These are phyloP conservation scores for Coemansia sp. DNA, from an alignment of 192 early-diverging fungal species.

Conservation along the genomic window DNA sequence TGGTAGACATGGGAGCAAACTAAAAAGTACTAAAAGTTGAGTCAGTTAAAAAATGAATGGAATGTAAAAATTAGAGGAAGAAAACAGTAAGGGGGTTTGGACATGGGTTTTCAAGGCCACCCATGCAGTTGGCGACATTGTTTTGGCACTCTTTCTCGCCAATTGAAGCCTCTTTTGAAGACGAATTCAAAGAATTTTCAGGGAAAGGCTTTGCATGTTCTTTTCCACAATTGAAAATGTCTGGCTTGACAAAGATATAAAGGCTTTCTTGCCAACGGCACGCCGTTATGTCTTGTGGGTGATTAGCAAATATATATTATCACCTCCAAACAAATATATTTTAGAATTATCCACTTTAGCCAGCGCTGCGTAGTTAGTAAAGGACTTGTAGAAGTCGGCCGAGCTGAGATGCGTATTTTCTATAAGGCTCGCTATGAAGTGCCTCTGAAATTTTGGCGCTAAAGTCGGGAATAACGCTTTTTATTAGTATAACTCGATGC, in stretches of 20 bases:
- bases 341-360: too few species aligned
- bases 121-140: neutral
- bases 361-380: neutral
- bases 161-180: too few species aligned
- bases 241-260: too few species aligned
- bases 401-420: neutral
- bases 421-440: neutral
- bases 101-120: neutral
- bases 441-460: neutral
- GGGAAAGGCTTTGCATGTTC: too few species aligned
- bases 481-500: too few species aligned
- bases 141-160: too few species aligned
- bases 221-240: too few species aligned
- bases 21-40: neutral
- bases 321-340: too few species aligned
- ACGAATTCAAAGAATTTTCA: too few species aligned
- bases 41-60: neutral
- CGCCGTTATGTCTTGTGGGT: too few species aligned
- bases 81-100: neutral
- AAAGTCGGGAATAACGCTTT: neutral
- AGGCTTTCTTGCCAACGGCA: too few species aligned
- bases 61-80: neutral
- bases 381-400: neutral
- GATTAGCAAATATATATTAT: too few species aligned
- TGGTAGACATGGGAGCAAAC: neutral